phyloP scores from a whole-genome alignment of 192 early-diverging fungal genomes.

The Dissophora globulifera region DNA sequence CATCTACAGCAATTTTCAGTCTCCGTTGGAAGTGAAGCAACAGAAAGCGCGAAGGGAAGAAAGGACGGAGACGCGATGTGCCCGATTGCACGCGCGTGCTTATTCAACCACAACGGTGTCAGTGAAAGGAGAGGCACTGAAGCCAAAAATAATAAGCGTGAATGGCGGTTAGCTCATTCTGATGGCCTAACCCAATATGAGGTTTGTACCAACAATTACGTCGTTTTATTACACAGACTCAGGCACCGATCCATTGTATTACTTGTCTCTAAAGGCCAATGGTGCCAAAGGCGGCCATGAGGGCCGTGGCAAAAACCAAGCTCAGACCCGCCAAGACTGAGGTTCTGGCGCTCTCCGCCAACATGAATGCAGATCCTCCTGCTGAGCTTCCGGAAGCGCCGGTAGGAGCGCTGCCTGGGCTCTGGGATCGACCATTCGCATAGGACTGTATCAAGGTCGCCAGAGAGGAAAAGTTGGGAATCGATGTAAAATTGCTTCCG shows the following conservation, averaged over 20 bases:
- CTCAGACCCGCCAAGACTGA: conserved; percentile 6
- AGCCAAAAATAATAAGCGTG: too few species aligned
- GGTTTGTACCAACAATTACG: neutral
- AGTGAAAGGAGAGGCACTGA: too few species aligned
- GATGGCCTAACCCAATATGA: neutral
- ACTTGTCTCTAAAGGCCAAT: conserved; percentile 2
- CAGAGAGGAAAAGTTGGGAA: conserved; percentile 25
- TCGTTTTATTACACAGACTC: neutral
- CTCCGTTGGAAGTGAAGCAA: too few species aligned
- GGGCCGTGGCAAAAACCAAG: conserved; percentile 5
- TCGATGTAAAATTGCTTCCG: neutral
- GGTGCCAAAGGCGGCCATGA: conserved; percentile 27
- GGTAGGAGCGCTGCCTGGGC: conserved; percentile 14
- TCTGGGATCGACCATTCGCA: conserved; percentile 6
- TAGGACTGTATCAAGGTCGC: conserved; percentile 22
- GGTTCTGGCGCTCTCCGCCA: neutral
- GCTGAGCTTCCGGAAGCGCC: neutral
- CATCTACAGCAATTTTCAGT: too few species aligned
- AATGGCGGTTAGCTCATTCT: too few species aligned
- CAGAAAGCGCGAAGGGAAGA: too few species aligned
- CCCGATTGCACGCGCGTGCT: too few species aligned
- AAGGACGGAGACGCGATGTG: too few species aligned
- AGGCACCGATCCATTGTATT: too few species aligned
- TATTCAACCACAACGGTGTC: too few species aligned
- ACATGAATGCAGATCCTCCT: neutral